These are phyloP conservation scores for Suillus bovinus DNA, from an alignment of 768 basidiomycete species.

Conservation along the genomic window DNA sequence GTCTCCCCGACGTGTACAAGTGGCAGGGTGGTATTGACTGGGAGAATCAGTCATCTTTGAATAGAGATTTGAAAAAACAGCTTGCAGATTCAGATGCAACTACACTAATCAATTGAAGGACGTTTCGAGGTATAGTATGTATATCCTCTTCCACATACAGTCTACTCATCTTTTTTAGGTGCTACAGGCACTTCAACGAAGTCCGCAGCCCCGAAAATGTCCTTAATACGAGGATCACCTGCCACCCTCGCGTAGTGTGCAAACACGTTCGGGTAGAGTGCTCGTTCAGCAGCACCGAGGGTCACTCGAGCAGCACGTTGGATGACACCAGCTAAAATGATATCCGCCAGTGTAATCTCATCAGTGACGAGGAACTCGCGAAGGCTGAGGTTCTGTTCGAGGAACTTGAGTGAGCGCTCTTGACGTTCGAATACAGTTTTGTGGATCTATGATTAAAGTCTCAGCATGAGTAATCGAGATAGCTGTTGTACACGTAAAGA, in stretches of 20 bases:
- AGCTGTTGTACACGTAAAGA: background rate
- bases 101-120: background rate
- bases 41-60: no score
- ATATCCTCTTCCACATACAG: background rate
- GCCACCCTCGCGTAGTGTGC: constrained; percentile 25
- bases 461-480: background rate
- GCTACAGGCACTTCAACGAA: constrained; percentile 23
- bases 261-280: constrained; percentile 26
- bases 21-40: no score
- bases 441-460: constrained; percentile 18
- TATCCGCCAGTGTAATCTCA: constrained; percentile 29
- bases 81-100: background rate
- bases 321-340: constrained; percentile 23
- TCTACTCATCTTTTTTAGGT: constrained; percentile 10
- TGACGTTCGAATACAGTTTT: constrained; percentile 20
- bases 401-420: constrained; percentile 24
- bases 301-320: constrained; percentile 27
- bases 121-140: background rate
- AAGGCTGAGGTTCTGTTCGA: constrained; percentile 25
- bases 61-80: background rate
- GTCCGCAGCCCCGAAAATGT: constrained; percentile 18
- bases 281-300: constrained; percentile 29
- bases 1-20: no score
- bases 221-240: constrained; percentile 21
- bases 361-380: constrained; percentile 28